A percentile compares a stretch with the other conserved stretches of the same genome.
Evolutionary conservation across 169 alveolate genomes (phyloP).

Genomic region (Babesia ovata): DNA sequence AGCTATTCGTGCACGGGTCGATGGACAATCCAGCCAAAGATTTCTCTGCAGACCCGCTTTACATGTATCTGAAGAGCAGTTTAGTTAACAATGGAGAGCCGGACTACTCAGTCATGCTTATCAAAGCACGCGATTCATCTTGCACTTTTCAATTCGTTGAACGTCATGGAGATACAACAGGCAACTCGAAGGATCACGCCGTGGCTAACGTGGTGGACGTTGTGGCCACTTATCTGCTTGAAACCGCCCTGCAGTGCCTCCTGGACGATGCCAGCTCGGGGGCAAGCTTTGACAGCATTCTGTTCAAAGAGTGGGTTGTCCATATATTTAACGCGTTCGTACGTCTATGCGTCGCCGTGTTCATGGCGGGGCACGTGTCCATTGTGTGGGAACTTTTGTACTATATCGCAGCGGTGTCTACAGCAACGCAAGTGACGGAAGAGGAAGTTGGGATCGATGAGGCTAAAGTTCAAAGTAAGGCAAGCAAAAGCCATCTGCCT

Average conservation of each 20-base stretch:
- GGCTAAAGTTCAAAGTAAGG: too few species aligned
- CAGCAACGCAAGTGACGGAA: not conserved
- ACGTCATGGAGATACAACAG: not conserved
- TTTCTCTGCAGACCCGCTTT: conserved; percentile 1
- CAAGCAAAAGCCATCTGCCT: not conserved
- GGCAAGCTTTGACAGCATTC: conserved; percentile 20
- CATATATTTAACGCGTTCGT: conserved; percentile 33
- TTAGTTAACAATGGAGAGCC: not conserved
- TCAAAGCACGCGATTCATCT: not conserved
- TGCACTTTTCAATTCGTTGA: not conserved
- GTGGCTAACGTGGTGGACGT: conserved; percentile 12
- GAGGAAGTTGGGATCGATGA: not conserved
- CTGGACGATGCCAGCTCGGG: conserved; percentile 12
- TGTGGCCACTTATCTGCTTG: conserved; percentile 16
- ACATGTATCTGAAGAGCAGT: conserved; percentile 2
- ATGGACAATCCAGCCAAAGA: conserved; percentile 24
- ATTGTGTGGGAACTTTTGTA: conserved; percentile 34
- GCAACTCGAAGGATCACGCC: not conserved
- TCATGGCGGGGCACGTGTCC: conserved; percentile 5
- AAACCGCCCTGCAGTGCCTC: conserved; percentile 36
- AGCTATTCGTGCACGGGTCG: conserved; percentile 23
- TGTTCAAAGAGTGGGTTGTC: conserved; percentile 45
- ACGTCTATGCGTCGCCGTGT: conserved; percentile 19
- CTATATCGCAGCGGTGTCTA: conserved; percentile 16
- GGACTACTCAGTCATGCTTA: not conserved